A percentile compares a stretch with the other conserved stretches of the same genome.
Evolutionary conservation across 768 basidiomycete genomes (phyloP).

Genomic region (Exidia glandulosa): DNA sequence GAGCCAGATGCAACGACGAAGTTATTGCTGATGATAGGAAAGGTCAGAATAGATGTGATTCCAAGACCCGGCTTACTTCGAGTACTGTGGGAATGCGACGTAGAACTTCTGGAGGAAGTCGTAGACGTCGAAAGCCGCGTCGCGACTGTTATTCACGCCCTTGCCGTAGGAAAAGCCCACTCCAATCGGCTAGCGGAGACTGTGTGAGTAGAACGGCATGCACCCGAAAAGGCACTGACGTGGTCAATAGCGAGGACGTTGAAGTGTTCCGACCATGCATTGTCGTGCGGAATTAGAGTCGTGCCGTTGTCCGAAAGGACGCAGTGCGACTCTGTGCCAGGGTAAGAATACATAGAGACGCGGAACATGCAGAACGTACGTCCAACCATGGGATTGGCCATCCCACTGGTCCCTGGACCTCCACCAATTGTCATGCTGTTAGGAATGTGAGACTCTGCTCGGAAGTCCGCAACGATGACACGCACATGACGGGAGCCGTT

Average conservation of each 20-base stretch:
- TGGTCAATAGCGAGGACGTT: conserved; percentile 8
- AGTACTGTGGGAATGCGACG: conserved; percentile 14
- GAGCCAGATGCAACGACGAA: conserved; percentile 22
- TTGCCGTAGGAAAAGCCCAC: conserved; percentile 26
- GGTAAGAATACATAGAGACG: too few relatives aligned
- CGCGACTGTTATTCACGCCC: conserved; percentile 21
- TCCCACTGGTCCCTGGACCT: conserved; percentile 22
- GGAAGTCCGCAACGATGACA: background rate
- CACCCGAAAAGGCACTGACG: background rate
- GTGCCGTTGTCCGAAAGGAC: conserved; percentile 14
- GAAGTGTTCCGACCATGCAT: conserved; percentile 7
- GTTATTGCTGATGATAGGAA: conserved; percentile 3
- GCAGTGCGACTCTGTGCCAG: conserved; percentile 16
- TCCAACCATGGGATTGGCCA: conserved; percentile 17
- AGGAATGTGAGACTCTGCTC: background rate
- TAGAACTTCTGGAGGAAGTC: conserved; percentile 29
- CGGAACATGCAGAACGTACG: background rate
- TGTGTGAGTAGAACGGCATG: background rate
- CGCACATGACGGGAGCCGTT: conserved; percentile 22
- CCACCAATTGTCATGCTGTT: conserved; percentile 23
- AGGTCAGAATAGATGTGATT: background rate
- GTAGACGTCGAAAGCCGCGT: conserved; percentile 22
- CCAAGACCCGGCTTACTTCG: background rate
- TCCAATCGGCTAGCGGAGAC: conserved; percentile 18
- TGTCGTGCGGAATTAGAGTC: conserved; percentile 10